Conservation (phyloP, 495 filamentous ascomycete species). For the Podospora conica region DNA sequence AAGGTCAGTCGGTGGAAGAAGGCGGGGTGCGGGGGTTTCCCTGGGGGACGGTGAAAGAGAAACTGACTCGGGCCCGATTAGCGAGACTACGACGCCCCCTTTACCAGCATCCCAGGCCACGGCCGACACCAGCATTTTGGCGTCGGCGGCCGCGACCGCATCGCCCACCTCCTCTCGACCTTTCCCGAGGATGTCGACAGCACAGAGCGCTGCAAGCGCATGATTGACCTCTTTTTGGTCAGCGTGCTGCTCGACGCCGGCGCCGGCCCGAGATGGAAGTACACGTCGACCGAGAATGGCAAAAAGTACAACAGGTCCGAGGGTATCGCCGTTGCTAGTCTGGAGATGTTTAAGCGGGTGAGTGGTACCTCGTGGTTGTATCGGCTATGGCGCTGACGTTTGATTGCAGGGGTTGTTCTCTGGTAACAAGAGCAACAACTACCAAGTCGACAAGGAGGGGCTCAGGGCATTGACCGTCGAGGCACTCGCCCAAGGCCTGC, state of each 20-base stretch:
- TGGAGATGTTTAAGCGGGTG: constrained; percentile 92
- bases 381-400: background rate
- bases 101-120: constrained; percentile 75
- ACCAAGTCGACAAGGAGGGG: constrained; percentile 81
- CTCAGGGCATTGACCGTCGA: constrained; percentile 70
- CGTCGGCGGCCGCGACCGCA: constrained; percentile 69
- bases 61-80: constrained; percentile 31
- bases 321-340: constrained; percentile 83
- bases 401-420: constrained; percentile 70
- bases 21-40: background rate
- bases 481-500: constrained; percentile 69
- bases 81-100: constrained; percentile 86
- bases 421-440: constrained; percentile 70
- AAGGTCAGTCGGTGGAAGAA: constrained; percentile 53
- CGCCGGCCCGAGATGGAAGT: constrained; percentile 77
- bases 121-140: constrained; percentile 90
- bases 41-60: background rate
- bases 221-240: constrained; percentile 81
- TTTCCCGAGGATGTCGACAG: constrained; percentile 61
- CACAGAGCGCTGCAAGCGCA: constrained; percentile 65
- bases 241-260: constrained; percentile 89
- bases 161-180: constrained; percentile 62
- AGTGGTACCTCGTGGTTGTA: constrained; percentile 3
- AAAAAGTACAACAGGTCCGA: constrained; percentile 80
- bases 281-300: constrained; percentile 86